These are phyloP conservation scores for Ceratocystis variospora DNA, from an alignment of 2,329 filamentous ascomycete genomes.

Conservation along the genomic window DNA sequence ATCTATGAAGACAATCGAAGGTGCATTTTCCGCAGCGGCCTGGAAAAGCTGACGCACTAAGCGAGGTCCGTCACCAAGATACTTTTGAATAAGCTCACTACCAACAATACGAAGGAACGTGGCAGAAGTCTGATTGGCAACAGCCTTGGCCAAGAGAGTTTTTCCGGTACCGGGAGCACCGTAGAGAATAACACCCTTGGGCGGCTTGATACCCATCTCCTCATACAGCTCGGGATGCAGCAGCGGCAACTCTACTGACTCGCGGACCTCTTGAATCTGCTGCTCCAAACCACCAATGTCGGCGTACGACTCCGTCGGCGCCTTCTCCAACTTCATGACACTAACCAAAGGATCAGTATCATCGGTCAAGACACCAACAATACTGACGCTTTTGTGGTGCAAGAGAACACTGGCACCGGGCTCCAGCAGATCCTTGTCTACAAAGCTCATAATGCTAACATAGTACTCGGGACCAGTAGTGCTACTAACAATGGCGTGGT, in stretches of 20 bases:
- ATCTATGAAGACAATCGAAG: slow-evolving; percentile 97
- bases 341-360: slow-evolving; percentile 90
- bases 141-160: slow-evolving; percentile 87
- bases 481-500: slow-evolving; percentile 95
- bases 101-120: slow-evolving; percentile 96
- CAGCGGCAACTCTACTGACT: slow-evolving; percentile 89
- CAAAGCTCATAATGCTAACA: slow-evolving; percentile 99
- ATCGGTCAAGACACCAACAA: slow-evolving; percentile 92
- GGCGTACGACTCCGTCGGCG: slow-evolving; percentile 92
- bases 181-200: slow-evolving; percentile 98
- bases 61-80: slow-evolving; percentile 87
- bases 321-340: slow-evolving; percentile 99
- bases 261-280: slow-evolving; percentile 94
- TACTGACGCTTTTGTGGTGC: slow-evolving; percentile 95
- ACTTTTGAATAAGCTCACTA: slow-evolving; percentile 96
- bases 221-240: slow-evolving; percentile 96
- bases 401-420: slow-evolving; percentile 89
- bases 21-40: slow-evolving; percentile 89
- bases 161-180: slow-evolving; percentile 95
- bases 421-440: slow-evolving; percentile 95
- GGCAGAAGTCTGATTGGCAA: slow-evolving; percentile 96
- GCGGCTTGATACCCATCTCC: slow-evolving; percentile 99
- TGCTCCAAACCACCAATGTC: slow-evolving; percentile 92
- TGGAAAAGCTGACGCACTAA: slow-evolving; percentile 93
- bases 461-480: slow-evolving; percentile 98